Evolutionary conservation across 1,139 yeast species (phyloP).

Genomic region (Kodamaea anthophila): DNA sequence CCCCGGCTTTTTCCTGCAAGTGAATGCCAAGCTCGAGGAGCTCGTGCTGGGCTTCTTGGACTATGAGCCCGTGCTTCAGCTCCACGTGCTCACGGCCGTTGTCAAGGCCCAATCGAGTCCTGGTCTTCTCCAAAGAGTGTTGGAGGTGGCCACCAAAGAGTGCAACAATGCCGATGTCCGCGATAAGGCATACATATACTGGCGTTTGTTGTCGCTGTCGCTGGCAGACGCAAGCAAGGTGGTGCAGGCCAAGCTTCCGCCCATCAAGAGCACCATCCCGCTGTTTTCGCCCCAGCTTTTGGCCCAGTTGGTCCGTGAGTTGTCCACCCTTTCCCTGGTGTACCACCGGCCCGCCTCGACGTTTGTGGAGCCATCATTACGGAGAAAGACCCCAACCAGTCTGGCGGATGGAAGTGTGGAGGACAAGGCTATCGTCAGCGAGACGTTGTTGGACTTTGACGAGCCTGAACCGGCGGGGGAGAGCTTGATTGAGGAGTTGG

Average conservation of each 20-base stretch:
- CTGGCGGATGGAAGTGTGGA: constrained; percentile 42
- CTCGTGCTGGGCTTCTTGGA: constrained; percentile 63
- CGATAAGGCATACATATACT: constrained; percentile 89
- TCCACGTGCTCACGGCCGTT: constrained; percentile 67
- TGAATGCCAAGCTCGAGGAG: constrained; percentile 36
- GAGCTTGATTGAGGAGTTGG: constrained; percentile 54
- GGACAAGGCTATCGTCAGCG: too few relatives aligned
- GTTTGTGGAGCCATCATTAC: constrained; percentile 44
- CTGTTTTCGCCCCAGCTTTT: constrained; percentile 63
- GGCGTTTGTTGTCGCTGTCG: constrained; percentile 70
- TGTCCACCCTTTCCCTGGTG: constrained; percentile 83
- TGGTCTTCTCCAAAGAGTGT: constrained; percentile 60
- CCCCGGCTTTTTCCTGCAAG: constrained; percentile 61
- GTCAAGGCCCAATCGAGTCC: constrained; percentile 58
- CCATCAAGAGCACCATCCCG: constrained; percentile 66
- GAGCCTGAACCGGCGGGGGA: constrained; percentile 40
- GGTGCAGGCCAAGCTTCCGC: constrained; percentile 59
- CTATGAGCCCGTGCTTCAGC: constrained; percentile 70
- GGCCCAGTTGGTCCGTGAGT: constrained; percentile 62
- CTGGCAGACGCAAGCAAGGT: constrained; percentile 41
- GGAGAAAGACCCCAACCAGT: constrained; percentile 13
- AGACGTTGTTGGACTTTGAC: constrained; percentile 74
- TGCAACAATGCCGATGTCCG: constrained; percentile 89
- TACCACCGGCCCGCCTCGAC: constrained; percentile 78
- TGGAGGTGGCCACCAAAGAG: constrained; percentile 73